phyloP scores from a whole-genome alignment of 306 rosid genomes.

The Hippophae gyantsensis region DNA sequence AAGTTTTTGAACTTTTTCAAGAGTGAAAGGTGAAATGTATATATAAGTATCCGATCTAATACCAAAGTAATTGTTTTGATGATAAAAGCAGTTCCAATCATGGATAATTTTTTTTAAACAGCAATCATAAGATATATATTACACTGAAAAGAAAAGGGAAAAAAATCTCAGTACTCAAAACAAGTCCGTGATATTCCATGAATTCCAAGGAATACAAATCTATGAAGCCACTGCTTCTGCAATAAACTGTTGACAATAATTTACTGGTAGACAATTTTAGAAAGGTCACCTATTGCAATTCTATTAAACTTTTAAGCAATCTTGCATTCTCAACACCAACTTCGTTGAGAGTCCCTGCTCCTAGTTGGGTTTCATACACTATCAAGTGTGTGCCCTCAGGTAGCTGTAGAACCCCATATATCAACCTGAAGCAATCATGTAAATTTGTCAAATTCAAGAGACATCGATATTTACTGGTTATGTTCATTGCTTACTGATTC shows the following conservation, averaged over 20 bases:
- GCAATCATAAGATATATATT: no score
- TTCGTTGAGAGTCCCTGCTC: conserved; percentile 67
- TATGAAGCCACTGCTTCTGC: neutral
- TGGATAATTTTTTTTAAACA: no score
- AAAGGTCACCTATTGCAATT: conserved; percentile 49
- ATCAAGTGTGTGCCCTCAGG: conserved; percentile 85
- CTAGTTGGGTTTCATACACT: conserved; percentile 71
- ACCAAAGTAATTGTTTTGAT: no score
- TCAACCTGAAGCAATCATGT: conserved; percentile 44
- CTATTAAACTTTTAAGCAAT: conserved; percentile 51
- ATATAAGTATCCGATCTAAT: no score
- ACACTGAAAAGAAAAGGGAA: no score
- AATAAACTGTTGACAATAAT: no score
- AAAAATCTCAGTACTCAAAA: no score
- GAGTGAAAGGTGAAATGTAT: no score
- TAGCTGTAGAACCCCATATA: conserved; percentile 72
- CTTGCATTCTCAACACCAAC: conserved; percentile 73
- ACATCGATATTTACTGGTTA: neutral
- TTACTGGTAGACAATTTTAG: no score
- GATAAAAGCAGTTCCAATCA: no score
- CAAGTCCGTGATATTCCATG: no score
- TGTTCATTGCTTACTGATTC: neutral
- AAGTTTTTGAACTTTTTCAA: no score
- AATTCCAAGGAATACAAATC: neutral
- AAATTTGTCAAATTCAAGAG: conserved; percentile 14